Base-by-base conservation (phyloP, 148 eudicot species). In the Talinum fruticosum region DNA sequence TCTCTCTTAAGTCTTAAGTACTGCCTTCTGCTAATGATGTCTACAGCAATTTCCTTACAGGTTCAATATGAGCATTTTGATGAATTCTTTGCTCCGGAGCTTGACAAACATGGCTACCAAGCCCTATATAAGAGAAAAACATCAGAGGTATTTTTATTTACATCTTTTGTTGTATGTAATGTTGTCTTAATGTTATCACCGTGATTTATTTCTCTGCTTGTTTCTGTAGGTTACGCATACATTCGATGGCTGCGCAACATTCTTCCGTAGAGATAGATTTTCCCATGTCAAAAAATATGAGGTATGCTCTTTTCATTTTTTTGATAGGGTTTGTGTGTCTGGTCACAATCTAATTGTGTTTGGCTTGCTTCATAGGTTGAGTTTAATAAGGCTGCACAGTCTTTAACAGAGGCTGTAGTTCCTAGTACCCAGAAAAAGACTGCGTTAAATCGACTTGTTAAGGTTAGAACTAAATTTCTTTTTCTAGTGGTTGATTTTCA, bases 321-420 rank as follows among this genome's bases (percentile, higher is more conserved):
- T 18, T 19, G 1, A 37, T 19, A n/a, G n/a, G n/a, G 1, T 38
- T 37, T 24, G n/a, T 66, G 28, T 49, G 4, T 61, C 37, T 57
- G 51, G 28, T 72, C 41, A 45, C 71, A 44, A 36, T 29, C 57
- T 82, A 36, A 72, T 79, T 32, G 10, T 66, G 44, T 26, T 75
- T 76, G 38, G 41, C 2, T 36, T 75, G 45, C 38, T 75, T n/a
- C 82, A 41, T 72, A 96, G 99, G 99, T 96, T 77, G 99, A 96
- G 79, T 96, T 96, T 76, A 96, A 96, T 75, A 96, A 93, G 87
- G 99, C 99, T 78, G 99, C 99, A 68, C 99, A 96, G 79, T 96
- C 99, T 69, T 88, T 93, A 73, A 96, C 99, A 15, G 98, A 96
- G 44, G 99, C 97, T 70, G 84, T 90, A 47, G 91, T 93, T 83